A percentile compares a stretch with the other conserved stretches of the same genome.
phyloP scores from a whole-genome alignment of 164 flowering plant species.

The Piper longum region DNA sequence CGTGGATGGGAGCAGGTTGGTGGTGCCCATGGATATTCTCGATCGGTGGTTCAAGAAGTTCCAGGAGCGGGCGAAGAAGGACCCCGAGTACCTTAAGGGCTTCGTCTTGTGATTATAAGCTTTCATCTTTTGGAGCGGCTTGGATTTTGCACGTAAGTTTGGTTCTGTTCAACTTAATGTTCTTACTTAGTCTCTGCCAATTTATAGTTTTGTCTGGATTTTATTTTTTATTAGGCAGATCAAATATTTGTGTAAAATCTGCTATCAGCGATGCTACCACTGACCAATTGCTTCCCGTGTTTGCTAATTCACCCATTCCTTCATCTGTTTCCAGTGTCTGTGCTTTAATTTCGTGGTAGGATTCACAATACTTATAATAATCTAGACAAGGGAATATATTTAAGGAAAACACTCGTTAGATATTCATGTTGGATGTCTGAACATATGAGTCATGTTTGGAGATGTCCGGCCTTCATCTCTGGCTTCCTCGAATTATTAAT shows the following conservation, averaged over 20 bases:
- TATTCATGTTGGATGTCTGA: too few relatives aligned
- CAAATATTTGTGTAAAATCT: too few relatives aligned
- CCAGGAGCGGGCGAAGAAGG: conserved; percentile 82
- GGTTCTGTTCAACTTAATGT: neutral
- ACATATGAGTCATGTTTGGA: too few relatives aligned
- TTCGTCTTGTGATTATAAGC: conserved; percentile 37
- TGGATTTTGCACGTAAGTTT: neutral
- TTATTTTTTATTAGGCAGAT: too few relatives aligned
- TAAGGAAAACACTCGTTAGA: neutral
- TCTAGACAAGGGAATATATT: neutral
- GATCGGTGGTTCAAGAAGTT: conserved; percentile 98
- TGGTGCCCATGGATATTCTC: conserved; percentile 91
- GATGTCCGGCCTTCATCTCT: too few relatives aligned
- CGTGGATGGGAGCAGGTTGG: conserved; percentile 65
- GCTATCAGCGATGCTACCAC: too few relatives aligned
- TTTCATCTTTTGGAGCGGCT: too few relatives aligned
- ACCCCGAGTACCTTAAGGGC: conserved; percentile 78
- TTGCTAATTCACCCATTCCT: too few relatives aligned
- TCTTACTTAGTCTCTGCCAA: neutral
- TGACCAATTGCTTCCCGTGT: too few relatives aligned
- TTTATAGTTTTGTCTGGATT: too few relatives aligned
- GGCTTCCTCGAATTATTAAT: too few relatives aligned
- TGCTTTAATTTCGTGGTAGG: conserved; percentile 79
- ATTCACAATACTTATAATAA: conserved; percentile 59
- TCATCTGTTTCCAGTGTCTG: conserved; percentile 37